Percentiles rank a stretch among this genome's conserved stretches.
Conservation (phyloP, 140 eudicot species). For the Oenanthe javanica region DNA sequence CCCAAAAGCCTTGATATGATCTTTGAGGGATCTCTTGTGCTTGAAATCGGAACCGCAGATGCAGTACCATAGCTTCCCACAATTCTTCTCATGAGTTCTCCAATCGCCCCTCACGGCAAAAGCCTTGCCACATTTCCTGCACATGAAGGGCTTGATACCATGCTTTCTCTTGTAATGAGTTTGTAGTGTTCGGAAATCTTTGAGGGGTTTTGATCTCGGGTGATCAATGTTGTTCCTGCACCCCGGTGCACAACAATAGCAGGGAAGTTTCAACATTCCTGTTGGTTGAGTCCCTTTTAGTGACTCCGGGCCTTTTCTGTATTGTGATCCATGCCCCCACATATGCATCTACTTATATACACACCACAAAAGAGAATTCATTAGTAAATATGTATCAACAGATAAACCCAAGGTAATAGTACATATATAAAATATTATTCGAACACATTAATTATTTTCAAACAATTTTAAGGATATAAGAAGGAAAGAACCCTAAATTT, state of each 20-base stretch:
- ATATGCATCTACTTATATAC: constrained; percentile 41
- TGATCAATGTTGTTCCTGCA: constrained; percentile 61
- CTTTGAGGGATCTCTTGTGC: constrained; percentile 57
- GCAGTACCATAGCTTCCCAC: constrained; percentile 65
- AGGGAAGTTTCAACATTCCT: constrained; percentile 53
- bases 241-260: constrained; percentile 54
- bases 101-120: constrained; percentile 62
- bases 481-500: background rate
- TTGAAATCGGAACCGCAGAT: constrained; percentile 58
- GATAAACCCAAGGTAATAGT: no score
- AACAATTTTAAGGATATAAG: no score
- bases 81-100: constrained; percentile 30
- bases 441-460: background rate
- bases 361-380: background rate
- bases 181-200: constrained; percentile 56
- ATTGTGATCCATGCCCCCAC: constrained; percentile 74
- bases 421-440: background rate
- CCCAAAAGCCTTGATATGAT: constrained; percentile 50
- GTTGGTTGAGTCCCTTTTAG: constrained; percentile 55
- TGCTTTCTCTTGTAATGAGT: constrained; percentile 63
- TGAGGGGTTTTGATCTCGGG: constrained; percentile 48
- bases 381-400: background rate
- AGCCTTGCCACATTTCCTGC: constrained; percentile 52
- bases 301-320: constrained; percentile 55
- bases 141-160: constrained; percentile 57